These are phyloP conservation scores for Microthyrium microscopicum DNA, from an alignment of 2,329 filamentous ascomycete genomes.

Conservation along the genomic window DNA sequence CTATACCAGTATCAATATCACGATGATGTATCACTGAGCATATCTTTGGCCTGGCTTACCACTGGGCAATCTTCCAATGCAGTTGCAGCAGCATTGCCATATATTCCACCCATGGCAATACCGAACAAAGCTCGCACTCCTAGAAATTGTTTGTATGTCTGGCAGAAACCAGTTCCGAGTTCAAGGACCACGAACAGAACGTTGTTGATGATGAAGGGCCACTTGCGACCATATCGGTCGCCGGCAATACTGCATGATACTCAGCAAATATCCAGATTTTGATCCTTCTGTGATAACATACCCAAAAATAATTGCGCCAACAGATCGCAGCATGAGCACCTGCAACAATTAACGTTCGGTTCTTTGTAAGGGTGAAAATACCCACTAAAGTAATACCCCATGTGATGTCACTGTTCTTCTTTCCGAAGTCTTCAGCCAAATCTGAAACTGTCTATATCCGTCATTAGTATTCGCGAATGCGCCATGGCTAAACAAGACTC, in stretches of 20 bases:
- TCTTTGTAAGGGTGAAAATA: slow-evolving; percentile 27
- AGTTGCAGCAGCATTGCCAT: slow-evolving; percentile 8
- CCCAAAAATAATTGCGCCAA: slow-evolving; percentile 43
- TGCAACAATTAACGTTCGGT: slow-evolving; percentile 14
- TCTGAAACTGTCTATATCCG: slow-evolving; percentile 35
- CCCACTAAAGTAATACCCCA: slow-evolving; percentile 33
- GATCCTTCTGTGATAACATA: too few species aligned
- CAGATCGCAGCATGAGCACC: slow-evolving; percentile 43
- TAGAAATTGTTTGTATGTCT: slow-evolving; percentile 41
- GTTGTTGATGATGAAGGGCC: slow-evolving; percentile 43
- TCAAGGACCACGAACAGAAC: slow-evolving; percentile 44
- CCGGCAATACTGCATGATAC: too few species aligned
- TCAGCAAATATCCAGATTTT: too few species aligned
- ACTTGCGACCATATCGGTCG: too few species aligned
- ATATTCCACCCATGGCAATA: slow-evolving; percentile 43
- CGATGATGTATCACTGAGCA: too few species aligned
- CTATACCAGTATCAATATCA: too few species aligned
- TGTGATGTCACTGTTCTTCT: slow-evolving; percentile 40
- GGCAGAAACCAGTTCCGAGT: slow-evolving; percentile 41
- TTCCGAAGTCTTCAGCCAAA: slow-evolving; percentile 36
- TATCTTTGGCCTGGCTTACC: too few species aligned
- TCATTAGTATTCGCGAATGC: not conserved
- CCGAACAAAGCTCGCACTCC: slow-evolving; percentile 43
- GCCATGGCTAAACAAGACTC: too few species aligned
- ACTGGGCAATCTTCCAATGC: too few species aligned